Percentiles rank a stretch among this genome's conserved stretches.
phyloP scores from a whole-genome alignment of 139 green algal genomes.

The Picochlorum costavermella region DNA sequence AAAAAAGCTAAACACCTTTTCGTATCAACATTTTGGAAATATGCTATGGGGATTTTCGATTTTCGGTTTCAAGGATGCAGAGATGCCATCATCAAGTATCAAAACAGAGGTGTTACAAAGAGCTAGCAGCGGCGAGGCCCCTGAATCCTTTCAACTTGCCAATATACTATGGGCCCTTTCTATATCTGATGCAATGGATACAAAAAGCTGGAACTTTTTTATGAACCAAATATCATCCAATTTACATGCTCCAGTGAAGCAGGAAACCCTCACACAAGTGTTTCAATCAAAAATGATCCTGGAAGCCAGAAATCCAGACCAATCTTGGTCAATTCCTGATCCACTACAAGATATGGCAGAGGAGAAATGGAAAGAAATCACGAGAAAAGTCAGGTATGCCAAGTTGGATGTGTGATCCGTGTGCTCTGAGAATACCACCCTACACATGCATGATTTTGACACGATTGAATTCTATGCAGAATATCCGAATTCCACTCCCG shows the following conservation, averaged over 20 bases:
- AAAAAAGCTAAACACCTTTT: slow-evolving; percentile 21
- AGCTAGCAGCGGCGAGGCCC: not conserved
- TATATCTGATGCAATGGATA: slow-evolving; percentile 29
- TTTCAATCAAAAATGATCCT: slow-evolving; percentile 11
- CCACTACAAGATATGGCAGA: not conserved
- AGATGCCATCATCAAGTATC: slow-evolving; percentile 4
- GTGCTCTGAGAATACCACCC: not conserved
- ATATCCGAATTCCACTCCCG: slow-evolving; percentile 33
- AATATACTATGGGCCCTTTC: slow-evolving; percentile 49
- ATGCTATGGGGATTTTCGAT: slow-evolving; percentile 36
- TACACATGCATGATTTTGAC: too few relatives aligned
- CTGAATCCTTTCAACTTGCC: slow-evolving; percentile 45
- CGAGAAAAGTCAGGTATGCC: not conserved
- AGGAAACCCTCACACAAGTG: slow-evolving; percentile 4
- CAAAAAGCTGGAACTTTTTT: slow-evolving; percentile 6
- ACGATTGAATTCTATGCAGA: not conserved
- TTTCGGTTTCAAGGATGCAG: slow-evolving; percentile 12
- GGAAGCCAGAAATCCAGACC: not conserved
- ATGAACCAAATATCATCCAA: not conserved
- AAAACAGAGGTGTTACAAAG: slow-evolving; percentile 16
- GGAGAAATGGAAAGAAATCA: not conserved
- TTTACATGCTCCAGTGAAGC: not conserved
- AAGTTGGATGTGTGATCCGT: not conserved
- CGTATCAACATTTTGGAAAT: slow-evolving; percentile 42
- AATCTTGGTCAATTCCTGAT: not conserved